A percentile compares a stretch with the other conserved stretches of the same genome.
Conservation (phyloP, 768 basidiomycete genomes). For the Leccinum subgranulosum region DNA sequence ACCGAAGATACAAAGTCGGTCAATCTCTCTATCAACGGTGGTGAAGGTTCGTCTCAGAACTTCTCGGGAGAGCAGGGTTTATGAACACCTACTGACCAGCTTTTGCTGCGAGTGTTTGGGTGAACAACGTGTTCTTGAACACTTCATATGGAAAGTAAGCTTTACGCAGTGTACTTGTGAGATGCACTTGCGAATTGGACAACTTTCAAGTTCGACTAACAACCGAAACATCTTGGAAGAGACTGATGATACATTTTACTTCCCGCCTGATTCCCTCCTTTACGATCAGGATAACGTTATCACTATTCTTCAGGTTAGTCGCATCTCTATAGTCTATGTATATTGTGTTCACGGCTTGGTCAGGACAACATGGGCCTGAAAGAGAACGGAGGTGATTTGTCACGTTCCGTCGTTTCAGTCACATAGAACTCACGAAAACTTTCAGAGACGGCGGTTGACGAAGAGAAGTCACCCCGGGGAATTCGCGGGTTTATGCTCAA, state of each 20-base stretch:
- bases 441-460: slow-evolving; percentile 42
- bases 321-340: background rate
- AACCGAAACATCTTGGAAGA: slow-evolving; percentile 59
- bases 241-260: slow-evolving; percentile 62
- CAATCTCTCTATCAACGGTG: slow-evolving; percentile 78
- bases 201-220: slow-evolving; percentile 52
- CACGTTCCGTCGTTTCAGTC: background rate
- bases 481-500: slow-evolving; percentile 74
- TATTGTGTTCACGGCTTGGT: slow-evolving; percentile 1
- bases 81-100: slow-evolving; percentile 32
- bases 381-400: slow-evolving; percentile 47
- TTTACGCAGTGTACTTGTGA: slow-evolving; percentile 1
- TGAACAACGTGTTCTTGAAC: slow-evolving; percentile 67
- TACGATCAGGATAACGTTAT: slow-evolving; percentile 66
- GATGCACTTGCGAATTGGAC: background rate
- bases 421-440: slow-evolving; percentile 1
- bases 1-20: slow-evolving; percentile 59
- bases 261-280: slow-evolving; percentile 54
- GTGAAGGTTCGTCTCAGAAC: slow-evolving; percentile 48
- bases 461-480: slow-evolving; percentile 72
- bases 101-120: slow-evolving; percentile 81
- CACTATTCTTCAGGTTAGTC: slow-evolving; percentile 67
- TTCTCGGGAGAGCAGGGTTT: background rate
- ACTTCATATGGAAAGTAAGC: slow-evolving; percentile 75
- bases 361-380: slow-evolving; percentile 82